A percentile compares a stretch with the other conserved stretches of the same genome.
Conservation (phyloP, 352 stramenopile species). For the Elongisporangium prolatum region DNA sequence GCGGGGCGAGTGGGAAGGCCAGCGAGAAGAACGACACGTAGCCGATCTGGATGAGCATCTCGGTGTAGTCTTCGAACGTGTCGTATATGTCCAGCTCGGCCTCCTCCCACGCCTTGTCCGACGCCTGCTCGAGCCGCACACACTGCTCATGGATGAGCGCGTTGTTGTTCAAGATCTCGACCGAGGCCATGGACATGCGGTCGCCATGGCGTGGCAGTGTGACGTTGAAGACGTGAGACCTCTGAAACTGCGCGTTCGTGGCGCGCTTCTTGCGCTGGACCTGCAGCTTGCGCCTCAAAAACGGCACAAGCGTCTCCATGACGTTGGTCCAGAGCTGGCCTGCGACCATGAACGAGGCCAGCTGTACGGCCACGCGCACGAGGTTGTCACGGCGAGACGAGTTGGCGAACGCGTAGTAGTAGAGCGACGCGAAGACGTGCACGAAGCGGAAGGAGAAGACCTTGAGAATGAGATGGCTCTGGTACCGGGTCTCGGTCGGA, state of each 20-base stretch:
- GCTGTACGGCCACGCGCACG: constrained; percentile 88
- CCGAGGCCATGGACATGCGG: constrained; percentile 12
- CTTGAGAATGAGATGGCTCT: constrained; percentile 96
- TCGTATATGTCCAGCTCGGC: constrained; percentile 89
- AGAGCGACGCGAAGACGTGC: constrained; percentile 94
- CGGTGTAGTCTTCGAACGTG: constrained; percentile 94
- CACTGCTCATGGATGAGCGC: constrained; percentile 75
- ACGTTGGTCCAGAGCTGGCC: constrained; percentile 93
- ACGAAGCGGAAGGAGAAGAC: constrained; percentile 98
- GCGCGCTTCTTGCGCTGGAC: constrained; percentile 43
- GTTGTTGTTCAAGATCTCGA: constrained; percentile 24
- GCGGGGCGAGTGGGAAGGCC: constrained; percentile 91
- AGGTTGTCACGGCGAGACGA: constrained; percentile 39
- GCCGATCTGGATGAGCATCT: constrained; percentile 93
- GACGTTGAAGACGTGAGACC: constrained; percentile 56
- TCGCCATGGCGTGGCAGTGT: constrained; percentile 1
- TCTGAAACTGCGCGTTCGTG: constrained; percentile 57
- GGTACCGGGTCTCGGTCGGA: constrained; percentile 74
- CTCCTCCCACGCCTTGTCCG: constrained; percentile 86
- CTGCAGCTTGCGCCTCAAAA: constrained; percentile 42
- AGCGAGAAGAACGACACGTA: constrained; percentile 96
- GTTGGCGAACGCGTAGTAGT: constrained; percentile 93
- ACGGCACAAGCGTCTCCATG: constrained; percentile 87
- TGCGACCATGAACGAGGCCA: constrained; percentile 93
- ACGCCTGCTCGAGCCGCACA: constrained; percentile 74